Conservation (phyloP, 768 basidiomycete genomes). For the Suillus lakei region DNA sequence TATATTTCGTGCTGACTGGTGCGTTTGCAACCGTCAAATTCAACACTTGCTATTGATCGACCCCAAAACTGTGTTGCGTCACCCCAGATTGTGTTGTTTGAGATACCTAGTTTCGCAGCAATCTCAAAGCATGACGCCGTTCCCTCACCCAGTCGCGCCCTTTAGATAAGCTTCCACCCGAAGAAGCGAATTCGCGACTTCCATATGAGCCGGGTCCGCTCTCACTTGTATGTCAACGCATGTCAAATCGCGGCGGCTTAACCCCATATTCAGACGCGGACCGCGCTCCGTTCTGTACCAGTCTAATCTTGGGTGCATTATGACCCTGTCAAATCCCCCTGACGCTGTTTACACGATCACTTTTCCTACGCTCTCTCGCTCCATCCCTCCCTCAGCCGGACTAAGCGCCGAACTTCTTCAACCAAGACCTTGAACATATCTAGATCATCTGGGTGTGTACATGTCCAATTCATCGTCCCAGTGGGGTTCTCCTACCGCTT, state of each 20-base stretch:
- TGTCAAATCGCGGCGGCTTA: background rate
- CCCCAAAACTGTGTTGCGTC: too few species aligned
- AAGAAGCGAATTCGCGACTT: background rate
- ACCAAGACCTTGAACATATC: background rate
- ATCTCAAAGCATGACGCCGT: too few species aligned
- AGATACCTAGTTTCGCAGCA: too few species aligned
- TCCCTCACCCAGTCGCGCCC: too few species aligned
- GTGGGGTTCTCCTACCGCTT: slow-evolving; percentile 25
- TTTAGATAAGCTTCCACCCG: too few species aligned
- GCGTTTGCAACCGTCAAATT: too few species aligned
- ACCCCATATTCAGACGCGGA: background rate
- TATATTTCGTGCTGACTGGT: too few species aligned
- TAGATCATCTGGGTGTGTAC: background rate
- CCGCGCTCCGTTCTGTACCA: background rate
- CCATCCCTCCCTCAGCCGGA: background rate
- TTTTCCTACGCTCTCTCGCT: background rate
- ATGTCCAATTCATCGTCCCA: slow-evolving; percentile 16
- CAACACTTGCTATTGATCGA: too few species aligned
- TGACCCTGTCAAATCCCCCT: background rate
- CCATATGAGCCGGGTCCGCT: background rate
- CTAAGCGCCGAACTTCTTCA: background rate
- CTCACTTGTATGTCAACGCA: background rate
- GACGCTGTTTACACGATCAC: background rate
- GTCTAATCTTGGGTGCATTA: background rate
- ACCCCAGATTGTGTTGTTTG: too few species aligned